Base-by-base conservation (phyloP, 2,329 filamentous ascomycete species). In the Fusarium multiceps region DNA sequence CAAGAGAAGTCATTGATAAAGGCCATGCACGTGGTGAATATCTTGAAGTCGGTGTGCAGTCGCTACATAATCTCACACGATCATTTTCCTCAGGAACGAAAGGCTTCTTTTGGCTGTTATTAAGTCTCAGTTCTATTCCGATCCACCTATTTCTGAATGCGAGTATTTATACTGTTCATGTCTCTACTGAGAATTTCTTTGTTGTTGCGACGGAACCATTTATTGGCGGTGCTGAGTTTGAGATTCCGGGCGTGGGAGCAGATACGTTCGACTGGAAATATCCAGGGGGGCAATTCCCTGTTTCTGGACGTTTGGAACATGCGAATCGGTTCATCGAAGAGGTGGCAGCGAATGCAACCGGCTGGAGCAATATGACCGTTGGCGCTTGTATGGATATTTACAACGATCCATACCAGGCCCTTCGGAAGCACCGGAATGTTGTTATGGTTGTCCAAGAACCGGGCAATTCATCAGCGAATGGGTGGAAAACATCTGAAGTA, bases 181-280 rank as follows among this genome's bases (percentile, higher is more conserved):
- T 37, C 0, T 37, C 34, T 6, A 37, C 34, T 7, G 18, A 37
- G 3, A 37, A 37, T 12, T 37, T 37, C 18, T 37, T n/a, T n/a
- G 34, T 37, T 37, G 34, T 37, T 3, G 34, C 34, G 10, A 12
- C 18, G 1, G 34, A 37, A 4, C 6, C 10, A 2, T 37, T n/a
- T 7, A 1, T 37, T 4, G 1, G 1, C 0, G 34, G 34, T 7
- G 34, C 18, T 1, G 18, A n/a, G 1, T 37, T 37, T 12, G 18
- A 37, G 6, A 37, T 37, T 4, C 34, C 34, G 5, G 34, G 34
- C 11, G 34, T 37, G 0, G 34, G 34, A 7, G 34, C 34, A 6
- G 10, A 37, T 6, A 12, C 18, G 9, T n/a, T 4, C 1, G 34
- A 37, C 1, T 37, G 18, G 34, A n/a, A 37, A 12, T 37, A 37